These are phyloP conservation scores for Tephrocybe sp. DNA, from an alignment of 768 basidiomycete genomes.

Conservation along the genomic window DNA sequence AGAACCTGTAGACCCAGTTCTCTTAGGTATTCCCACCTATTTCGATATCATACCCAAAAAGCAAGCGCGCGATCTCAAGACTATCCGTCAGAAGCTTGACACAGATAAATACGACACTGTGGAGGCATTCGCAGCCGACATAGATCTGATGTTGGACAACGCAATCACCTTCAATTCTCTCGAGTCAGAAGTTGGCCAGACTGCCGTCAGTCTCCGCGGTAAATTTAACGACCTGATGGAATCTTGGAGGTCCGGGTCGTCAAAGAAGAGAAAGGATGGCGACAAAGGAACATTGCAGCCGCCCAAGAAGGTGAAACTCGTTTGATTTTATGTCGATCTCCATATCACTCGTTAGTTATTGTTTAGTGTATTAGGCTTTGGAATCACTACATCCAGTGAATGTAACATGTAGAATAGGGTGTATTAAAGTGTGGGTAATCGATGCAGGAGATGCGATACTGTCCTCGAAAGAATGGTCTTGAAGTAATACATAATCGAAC, in stretches of 20 bases:
- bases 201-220: conserved; percentile 49
- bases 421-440: conserved; percentile 21
- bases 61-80: conserved; percentile 82
- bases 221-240: conserved; percentile 54
- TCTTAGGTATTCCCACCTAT: conserved; percentile 82
- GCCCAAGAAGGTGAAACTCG: conserved; percentile 64
- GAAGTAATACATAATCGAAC: too few species aligned
- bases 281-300: conserved; percentile 64
- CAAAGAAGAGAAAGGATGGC: conserved; percentile 75
- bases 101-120: conserved; percentile 76
- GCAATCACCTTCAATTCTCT: conserved; percentile 86
- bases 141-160: conserved; percentile 85
- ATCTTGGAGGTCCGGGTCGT: conserved; percentile 42
- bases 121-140: conserved; percentile 80
- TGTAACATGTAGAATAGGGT: conserved; percentile 28
- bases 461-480: neutral
- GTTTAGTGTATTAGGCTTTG: conserved; percentile 16
- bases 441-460: neutral
- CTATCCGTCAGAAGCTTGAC: conserved; percentile 80
- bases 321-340: conserved; percentile 40
- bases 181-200: conserved; percentile 73
- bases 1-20: conserved; percentile 85
- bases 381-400: conserved; percentile 17
- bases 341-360: neutral
- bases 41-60: conserved; percentile 81